These are phyloP conservation scores for Suillus weaverae DNA, from an alignment of 768 basidiomycete genomes.

Conservation along the genomic window DNA sequence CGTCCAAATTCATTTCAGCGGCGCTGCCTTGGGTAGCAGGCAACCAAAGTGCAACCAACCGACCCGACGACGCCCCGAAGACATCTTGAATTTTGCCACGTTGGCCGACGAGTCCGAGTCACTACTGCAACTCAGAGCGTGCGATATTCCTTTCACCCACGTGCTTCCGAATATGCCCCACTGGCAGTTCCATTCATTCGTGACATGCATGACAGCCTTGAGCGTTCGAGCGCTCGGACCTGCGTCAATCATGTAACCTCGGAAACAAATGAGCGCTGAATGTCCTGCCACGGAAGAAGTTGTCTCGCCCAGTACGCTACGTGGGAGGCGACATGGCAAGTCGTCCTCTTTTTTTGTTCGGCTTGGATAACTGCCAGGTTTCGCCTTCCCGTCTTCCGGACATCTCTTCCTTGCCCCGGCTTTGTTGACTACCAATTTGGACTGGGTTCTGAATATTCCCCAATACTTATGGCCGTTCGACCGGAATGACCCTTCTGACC, in stretches of 20 bases:
- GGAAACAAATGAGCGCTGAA: background rate
- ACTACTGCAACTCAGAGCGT: background rate
- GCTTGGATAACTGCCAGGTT: background rate
- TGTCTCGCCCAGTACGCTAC: background rate
- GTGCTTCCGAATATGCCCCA: background rate
- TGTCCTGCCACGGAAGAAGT: background rate
- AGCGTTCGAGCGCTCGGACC: background rate
- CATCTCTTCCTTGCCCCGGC: background rate
- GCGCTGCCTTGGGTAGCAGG: background rate
- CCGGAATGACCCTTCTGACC: background rate
- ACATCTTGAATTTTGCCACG: background rate
- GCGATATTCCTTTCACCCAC: background rate
- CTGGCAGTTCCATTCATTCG: background rate
- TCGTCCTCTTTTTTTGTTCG: background rate
- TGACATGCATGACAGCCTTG: background rate
- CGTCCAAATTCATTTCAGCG: background rate
- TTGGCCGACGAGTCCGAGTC: background rate
- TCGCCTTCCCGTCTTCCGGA: background rate
- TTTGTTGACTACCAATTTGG: background rate
- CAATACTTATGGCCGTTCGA: background rate
- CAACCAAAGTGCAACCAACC: background rate
- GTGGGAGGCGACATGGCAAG: background rate
- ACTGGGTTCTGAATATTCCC: background rate
- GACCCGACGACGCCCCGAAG: background rate
- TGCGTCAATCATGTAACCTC: background rate